A percentile compares a stretch with the other conserved stretches of the same genome.
Conservation (phyloP, 306 rosid genomes). For the Carpinus viminea region DNA sequence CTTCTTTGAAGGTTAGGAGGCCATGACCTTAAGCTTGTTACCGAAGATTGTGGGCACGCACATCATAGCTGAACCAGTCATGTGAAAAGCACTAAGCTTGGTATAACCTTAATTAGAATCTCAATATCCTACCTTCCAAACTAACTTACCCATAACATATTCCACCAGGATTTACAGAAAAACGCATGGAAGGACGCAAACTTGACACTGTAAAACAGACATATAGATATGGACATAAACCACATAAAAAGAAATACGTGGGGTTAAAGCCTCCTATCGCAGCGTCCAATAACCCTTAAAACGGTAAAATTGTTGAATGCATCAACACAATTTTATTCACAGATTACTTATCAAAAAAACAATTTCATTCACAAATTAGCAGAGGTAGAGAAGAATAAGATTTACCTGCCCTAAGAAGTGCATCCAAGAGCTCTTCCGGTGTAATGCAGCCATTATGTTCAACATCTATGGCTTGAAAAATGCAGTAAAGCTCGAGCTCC, state of each 20-base stretch:
- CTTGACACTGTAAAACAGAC: not conserved
- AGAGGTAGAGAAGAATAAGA: not conserved
- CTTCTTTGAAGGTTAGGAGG: not conserved
- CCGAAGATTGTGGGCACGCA: not conserved
- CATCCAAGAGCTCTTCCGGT: constrained; percentile 97
- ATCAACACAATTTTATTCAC: not conserved
- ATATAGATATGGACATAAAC: not conserved
- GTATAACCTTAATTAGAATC: constrained; percentile 1
- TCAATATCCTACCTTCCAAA: constrained; percentile 11
- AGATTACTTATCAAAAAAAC: not conserved
- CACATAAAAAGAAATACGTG: not conserved
- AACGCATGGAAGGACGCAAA: not conserved
- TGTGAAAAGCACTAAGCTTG: constrained; percentile 13
- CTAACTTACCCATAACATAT: not conserved
- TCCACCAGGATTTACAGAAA: not conserved
- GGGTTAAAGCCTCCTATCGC: not conserved
- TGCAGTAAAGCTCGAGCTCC: constrained; percentile 88
- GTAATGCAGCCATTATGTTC: constrained; percentile 87
- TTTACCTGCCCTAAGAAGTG: constrained; percentile 83
- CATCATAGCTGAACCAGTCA: not conserved
- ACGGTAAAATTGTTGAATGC: not conserved
- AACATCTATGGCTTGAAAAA: constrained; percentile 93
- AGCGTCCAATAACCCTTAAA: not conserved
- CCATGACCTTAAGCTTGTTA: not conserved
- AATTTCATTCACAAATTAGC: not conserved